These are phyloP conservation scores for Luffa aegyptiaca DNA, from an alignment of 306 rosid genomes.

Conservation along the genomic window DNA sequence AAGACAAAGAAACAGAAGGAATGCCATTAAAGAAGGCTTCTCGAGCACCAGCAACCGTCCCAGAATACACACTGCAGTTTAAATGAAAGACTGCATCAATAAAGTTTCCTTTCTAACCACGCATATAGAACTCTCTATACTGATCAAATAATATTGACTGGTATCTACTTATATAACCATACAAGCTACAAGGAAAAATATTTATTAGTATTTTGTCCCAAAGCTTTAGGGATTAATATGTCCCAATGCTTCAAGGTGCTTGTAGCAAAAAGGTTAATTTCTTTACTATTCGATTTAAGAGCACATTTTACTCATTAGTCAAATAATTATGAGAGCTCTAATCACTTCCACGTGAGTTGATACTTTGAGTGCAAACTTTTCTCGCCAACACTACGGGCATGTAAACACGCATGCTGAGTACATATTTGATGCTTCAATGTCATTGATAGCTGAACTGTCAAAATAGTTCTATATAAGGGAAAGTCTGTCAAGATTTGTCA, in stretches of 20 bases:
- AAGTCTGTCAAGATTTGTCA: slow-evolving; percentile 6
- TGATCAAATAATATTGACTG: background rate
- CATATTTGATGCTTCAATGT: background rate
- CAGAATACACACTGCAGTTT: slow-evolving; percentile 60
- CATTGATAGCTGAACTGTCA: background rate
- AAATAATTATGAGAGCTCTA: background rate
- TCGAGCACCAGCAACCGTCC: slow-evolving; percentile 97
- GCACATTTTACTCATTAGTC: background rate
- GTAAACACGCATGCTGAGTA: background rate
- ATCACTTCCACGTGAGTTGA: background rate
- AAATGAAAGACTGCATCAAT: slow-evolving; percentile 5
- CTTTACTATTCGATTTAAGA: background rate
- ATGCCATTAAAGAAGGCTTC: slow-evolving; percentile 71
- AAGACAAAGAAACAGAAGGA: slow-evolving; percentile 75
- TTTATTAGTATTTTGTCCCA: background rate
- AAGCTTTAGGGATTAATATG: background rate
- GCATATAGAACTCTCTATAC: background rate
- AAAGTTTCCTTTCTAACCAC: background rate
- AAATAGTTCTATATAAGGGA: background rate
- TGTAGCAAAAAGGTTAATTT: background rate
- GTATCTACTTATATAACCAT: background rate
- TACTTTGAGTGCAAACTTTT: background rate
- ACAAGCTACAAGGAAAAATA: background rate
- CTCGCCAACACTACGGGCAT: background rate
- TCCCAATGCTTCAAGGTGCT: background rate